phyloP scores from a whole-genome alignment of 1,284 basidiomycete species.

The Austroboletus niveus region DNA sequence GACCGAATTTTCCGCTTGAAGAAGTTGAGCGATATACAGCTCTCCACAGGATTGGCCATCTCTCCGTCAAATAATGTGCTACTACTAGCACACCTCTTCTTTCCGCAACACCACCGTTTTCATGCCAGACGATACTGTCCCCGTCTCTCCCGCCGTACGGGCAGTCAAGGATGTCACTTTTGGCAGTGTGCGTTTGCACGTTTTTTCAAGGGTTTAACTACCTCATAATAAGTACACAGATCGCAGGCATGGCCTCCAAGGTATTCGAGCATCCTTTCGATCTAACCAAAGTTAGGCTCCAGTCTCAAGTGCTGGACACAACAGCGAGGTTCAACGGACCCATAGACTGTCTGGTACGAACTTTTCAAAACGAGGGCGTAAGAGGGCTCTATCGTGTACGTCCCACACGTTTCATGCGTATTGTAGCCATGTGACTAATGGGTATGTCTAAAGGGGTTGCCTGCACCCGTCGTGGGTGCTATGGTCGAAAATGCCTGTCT shows the following conservation, averaged over 20 bases:
- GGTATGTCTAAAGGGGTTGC: too few relatives aligned
- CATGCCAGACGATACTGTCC: constrained; percentile 25
- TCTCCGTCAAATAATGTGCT: constrained; percentile 11
- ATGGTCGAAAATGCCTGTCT: too few relatives aligned
- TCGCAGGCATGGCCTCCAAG: constrained; percentile 69
- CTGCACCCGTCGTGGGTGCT: too few relatives aligned
- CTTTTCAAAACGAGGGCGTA: constrained; percentile 78
- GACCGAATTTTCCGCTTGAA: constrained; percentile 19
- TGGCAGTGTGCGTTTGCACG: constrained; percentile 40
- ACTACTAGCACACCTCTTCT: too few relatives aligned
- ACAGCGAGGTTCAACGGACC: constrained; percentile 78
- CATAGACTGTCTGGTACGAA: constrained; percentile 80
- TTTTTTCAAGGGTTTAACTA: neutral
- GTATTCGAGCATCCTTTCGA: constrained; percentile 75
- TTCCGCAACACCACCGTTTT: too few relatives aligned
- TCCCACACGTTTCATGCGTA: too few relatives aligned
- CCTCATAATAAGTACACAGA: constrained; percentile 39
- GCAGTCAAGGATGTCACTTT: constrained; percentile 48
- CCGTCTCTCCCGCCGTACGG: constrained; percentile 24
- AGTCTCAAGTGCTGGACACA: constrained; percentile 79
- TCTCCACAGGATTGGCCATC: constrained; percentile 24
- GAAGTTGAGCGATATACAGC: constrained; percentile 14
- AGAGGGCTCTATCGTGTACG: constrained; percentile 83
- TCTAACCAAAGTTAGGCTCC: constrained; percentile 78
- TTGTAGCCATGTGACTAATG: too few relatives aligned